Evolutionary conservation across 352 stramenopile species (phyloP), one percentile per base, ranked within the genome.

Genomic region (Pythium chondricola): DNA sequence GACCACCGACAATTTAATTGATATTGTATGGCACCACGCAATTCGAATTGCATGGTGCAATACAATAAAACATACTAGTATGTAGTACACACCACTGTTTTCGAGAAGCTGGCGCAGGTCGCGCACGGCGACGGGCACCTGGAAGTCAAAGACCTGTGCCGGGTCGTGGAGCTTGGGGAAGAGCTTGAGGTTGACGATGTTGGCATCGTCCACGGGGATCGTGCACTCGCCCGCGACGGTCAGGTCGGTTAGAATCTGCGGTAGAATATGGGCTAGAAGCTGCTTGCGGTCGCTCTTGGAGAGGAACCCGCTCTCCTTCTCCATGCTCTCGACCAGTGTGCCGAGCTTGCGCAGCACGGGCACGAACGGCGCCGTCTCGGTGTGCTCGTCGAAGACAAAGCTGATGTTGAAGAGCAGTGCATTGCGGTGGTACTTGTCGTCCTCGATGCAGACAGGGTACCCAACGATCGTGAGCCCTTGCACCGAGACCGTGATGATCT

Each of bases 391-490:
- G 48, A 95, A 91, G 25, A 96, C 83, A 65, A 96, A 96, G 37
- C 82, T 80, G 44, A 96, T 88, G 56, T 95, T 96, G 58, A 94
- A 96, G 17, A 92, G 69, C 46, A 96, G 68, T 31, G 82, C 76
- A 29, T 93, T 93, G 48, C 85, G 83, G 43, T 91, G 67, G 65
- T 96, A 96, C 61, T 96, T 94, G 69, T 91, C 78, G 51, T 92
- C 83, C 50, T 92, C 82, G 25, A 94, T 94, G 57, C 76, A 94
- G 21, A 94, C 76, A 0, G 83, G 83, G 39, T 91, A 94, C 27
- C 83, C 82, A 13, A 94, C 78, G 44, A 94, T 91, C 63, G 88
- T 91, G 60, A 88, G 77, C 39, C 85, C 57, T 55, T 85, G 80
- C 14, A 82, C 78, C 35, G 66, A 78, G 25, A 94, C 78, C 0